Percentiles rank a stretch among this genome's conserved stretches.
phyloP scores from a whole-genome alignment of 2,329 filamentous ascomycete species.

The Cylindrodendrum hubeiense region DNA sequence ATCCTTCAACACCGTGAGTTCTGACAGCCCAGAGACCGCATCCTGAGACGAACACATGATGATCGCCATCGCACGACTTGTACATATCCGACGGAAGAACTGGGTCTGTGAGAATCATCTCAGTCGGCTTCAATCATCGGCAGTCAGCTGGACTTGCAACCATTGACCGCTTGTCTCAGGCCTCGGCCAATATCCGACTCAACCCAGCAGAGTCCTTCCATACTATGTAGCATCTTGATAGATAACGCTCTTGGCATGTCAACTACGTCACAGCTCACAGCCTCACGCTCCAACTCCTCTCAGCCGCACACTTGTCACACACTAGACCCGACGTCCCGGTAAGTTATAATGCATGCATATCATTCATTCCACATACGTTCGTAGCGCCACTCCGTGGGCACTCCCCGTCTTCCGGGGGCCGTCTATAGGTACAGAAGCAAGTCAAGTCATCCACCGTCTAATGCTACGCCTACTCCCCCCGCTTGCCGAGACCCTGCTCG shows the following conservation, averaged over 20 bases:
- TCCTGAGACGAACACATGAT: not conserved
- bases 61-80: slow-evolving; percentile 8
- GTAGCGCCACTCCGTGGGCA: slow-evolving; percentile 21
- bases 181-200: not conserved
- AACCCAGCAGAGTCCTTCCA: not conserved
- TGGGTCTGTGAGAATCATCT: not conserved
- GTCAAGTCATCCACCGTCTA: slow-evolving; percentile 8
- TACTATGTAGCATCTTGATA: not conserved
- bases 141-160: not conserved
- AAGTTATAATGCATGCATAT: slow-evolving; percentile 24
- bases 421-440: slow-evolving; percentile 16
- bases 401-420: not conserved
- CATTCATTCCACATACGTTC: slow-evolving; percentile 24
- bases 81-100: not conserved
- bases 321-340: slow-evolving; percentile 8
- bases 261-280: not conserved
- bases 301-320: slow-evolving; percentile 6
- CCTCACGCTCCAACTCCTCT: not conserved
- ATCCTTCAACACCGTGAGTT: not conserved
- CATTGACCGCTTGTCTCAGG: not conserved
- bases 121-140: not conserved
- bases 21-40: not conserved
- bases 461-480: slow-evolving; percentile 26
- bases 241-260: not conserved
- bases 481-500: slow-evolving; percentile 40